Conservation (phyloP, 345 rosid species). For the Arabis alpina region DNA sequence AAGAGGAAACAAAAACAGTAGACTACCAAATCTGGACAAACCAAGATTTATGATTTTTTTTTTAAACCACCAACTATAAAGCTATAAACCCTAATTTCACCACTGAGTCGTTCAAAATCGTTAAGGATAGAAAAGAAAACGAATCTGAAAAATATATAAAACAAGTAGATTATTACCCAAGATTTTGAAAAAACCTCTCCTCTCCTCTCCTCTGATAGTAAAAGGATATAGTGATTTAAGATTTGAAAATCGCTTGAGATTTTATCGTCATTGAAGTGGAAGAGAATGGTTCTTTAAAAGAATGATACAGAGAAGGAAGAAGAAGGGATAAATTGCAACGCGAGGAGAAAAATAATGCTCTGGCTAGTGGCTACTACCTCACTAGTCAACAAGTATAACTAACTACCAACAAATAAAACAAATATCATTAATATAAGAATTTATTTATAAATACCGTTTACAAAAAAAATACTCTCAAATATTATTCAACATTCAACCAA, state of each 20-base stretch:
- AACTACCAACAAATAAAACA: background rate
- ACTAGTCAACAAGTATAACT: constrained; percentile 17
- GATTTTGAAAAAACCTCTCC: background rate
- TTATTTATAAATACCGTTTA: background rate
- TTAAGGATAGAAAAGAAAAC: background rate
- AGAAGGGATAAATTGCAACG: constrained; percentile 12
- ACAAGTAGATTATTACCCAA: constrained; percentile 17
- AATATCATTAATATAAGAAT: background rate
- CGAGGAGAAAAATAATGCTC: constrained; percentile 24
- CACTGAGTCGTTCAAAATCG: no score
- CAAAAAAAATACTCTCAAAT: background rate
- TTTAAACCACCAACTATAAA: constrained; percentile 7
- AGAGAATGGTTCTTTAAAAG: constrained; percentile 23
- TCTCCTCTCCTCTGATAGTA: no score
- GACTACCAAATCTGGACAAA: constrained; percentile 6
- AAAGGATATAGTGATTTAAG: no score
- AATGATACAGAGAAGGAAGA: constrained; percentile 21
- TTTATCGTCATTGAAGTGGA: background rate
- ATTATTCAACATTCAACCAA: background rate
- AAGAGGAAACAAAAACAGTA: background rate
- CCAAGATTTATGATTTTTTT: background rate
- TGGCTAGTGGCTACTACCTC: constrained; percentile 22
- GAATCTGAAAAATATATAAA: constrained; percentile 8
- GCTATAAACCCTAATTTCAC: background rate
- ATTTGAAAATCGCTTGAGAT: constrained; percentile 4